Evolutionary conservation across 371 early-diverging fungal genomes (phyloP), one percentile per base, ranked within the genome.

Genomic region (Batkoa obscura): DNA sequence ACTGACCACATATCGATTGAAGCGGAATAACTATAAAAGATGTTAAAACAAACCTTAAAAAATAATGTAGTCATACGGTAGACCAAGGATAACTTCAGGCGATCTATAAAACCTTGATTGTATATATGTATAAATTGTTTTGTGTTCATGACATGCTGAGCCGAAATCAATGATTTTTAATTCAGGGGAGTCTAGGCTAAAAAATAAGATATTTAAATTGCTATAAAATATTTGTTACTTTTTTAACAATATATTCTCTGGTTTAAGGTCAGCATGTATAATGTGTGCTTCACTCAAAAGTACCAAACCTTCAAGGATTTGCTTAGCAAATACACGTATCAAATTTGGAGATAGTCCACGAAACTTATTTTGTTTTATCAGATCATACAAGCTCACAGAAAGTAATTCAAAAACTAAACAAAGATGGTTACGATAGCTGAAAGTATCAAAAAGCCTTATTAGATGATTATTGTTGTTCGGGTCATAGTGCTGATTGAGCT

Each of bases 81-180:
- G 50, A 9, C 93, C 95, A 50, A 97, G 65, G 17, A 99, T 81
- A 33, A 99, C 94, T 66, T 98, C 98, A 8, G 98, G 97, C 8
- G 90, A 87, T 23, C 99, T 80, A 65, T 98, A 99, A 71, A 94
- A 99, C 48, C 98, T 82, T 60, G 83, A 81, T 70, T 98, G 98
- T 58, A 97, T 94, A 67, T 97, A 98, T 1, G 94, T 96, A 66
- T 92, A 90, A n/a, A 90, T 84, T 58, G 67, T 48, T 15, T 35
- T 48, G 43, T 41, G 33, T 15, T 32, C 52, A 50, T 2, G 38
- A 48, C 45, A 13, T 10, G 37, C 60, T 64, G 69, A 68, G 4
- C 99, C 98, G 69, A 99, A 94, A 69, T 99, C 99, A 67, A 98
- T 98, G 37, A 99, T 90, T 69, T 98, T 98, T 67, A 99, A 86